phyloP scores from a whole-genome alignment of 2,329 filamentous ascomycete species.

The Fusarium chlamydosporum region DNA sequence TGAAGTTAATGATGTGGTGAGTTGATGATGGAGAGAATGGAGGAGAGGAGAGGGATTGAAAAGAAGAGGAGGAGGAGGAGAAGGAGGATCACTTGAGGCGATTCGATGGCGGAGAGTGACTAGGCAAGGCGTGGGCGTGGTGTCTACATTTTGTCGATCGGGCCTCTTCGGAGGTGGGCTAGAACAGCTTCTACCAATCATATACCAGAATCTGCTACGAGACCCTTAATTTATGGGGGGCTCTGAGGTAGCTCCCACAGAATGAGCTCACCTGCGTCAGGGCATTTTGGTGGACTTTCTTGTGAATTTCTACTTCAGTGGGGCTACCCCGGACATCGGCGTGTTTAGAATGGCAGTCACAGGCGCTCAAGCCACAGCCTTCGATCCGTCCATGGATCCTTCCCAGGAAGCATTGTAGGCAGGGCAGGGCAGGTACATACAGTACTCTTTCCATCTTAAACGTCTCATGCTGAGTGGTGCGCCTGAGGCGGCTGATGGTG shows the following conservation, averaged over 20 bases:
- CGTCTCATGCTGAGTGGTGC: constrained; percentile 46
- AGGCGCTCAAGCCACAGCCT: constrained; percentile 19
- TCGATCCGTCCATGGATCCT: not conserved
- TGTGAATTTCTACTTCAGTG: constrained; percentile 43
- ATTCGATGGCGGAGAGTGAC: constrained; percentile 49
- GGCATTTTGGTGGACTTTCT: constrained; percentile 31
- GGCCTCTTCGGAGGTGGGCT: constrained; percentile 46
- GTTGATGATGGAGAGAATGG: constrained; percentile 36
- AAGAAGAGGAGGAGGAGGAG: constrained; percentile 29
- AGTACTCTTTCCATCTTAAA: constrained; percentile 11
- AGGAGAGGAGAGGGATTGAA: constrained; percentile 29
- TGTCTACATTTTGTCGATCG: constrained; percentile 46
- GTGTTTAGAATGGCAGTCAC: constrained; percentile 33
- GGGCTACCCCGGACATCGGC: constrained; percentile 52
- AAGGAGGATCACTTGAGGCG: constrained; percentile 42
- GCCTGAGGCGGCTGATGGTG: constrained; percentile 42
- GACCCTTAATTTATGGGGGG: constrained; percentile 41
- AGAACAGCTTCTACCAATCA: constrained; percentile 40
- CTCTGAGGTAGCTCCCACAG: constrained; percentile 24
- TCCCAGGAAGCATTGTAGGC: not conserved
- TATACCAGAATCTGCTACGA: constrained; percentile 22
- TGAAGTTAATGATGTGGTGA: constrained; percentile 48
- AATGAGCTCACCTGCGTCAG: constrained; percentile 43
- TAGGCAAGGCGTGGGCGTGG: constrained; percentile 33
- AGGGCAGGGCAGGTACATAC: too few relatives aligned